Conservation (phyloP, 2,329 filamentous ascomycete genomes). For the Pezicula neosporulosa region DNA sequence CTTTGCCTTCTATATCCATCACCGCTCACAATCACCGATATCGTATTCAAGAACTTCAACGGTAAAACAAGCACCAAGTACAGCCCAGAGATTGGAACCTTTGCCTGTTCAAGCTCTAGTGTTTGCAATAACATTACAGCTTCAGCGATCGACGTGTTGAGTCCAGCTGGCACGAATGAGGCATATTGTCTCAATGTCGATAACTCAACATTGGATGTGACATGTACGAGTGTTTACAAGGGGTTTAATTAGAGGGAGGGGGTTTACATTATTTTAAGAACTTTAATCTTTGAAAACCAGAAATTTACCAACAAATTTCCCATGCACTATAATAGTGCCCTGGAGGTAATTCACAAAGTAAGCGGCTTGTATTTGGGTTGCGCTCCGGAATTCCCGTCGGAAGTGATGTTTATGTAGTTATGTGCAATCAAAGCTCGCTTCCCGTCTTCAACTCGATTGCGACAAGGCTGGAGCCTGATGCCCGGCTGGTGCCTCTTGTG, state of each 20-base stretch:
- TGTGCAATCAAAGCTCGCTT: neutral
- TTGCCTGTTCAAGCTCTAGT: slow-evolving; percentile 43
- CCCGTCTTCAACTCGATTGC: no score
- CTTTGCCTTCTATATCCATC: slow-evolving; percentile 57
- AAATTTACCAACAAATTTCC: no score
- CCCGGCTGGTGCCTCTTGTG: no score
- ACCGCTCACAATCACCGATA: slow-evolving; percentile 49
- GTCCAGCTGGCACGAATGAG: slow-evolving; percentile 40
- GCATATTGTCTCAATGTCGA: slow-evolving; percentile 43
- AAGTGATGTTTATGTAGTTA: no score
- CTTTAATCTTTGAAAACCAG: neutral
- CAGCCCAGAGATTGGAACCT: slow-evolving; percentile 40
- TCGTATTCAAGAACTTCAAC: slow-evolving; percentile 52
- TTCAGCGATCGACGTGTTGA: slow-evolving; percentile 41
- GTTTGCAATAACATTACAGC: slow-evolving; percentile 48
- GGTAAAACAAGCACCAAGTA: slow-evolving; percentile 47
- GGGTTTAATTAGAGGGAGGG: slow-evolving; percentile 21
- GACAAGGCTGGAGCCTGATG: no score
- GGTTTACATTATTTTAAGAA: neutral
- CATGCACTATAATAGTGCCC: no score
- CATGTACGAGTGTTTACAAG: slow-evolving; percentile 24
- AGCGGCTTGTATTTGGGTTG: no score
- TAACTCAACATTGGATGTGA: slow-evolving; percentile 30
- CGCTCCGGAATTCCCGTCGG: no score
- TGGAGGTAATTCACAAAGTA: no score